Evolutionary conservation across 2,329 filamentous ascomycete species (phyloP), one percentile per base, ranked within the genome.

Genomic region (Ascochyta pisi): DNA sequence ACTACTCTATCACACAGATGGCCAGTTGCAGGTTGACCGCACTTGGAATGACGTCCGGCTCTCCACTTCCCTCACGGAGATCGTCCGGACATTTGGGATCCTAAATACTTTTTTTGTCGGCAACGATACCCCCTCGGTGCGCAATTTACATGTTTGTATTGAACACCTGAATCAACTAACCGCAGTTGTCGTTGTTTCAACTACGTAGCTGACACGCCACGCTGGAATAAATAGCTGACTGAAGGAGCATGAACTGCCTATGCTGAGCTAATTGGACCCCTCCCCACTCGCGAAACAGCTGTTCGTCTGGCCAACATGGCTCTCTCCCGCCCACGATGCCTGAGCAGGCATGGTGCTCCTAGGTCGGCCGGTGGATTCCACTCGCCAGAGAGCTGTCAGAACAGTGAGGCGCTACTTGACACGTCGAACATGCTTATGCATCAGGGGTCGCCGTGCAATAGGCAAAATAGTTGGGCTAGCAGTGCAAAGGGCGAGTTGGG

Each of bases 1-100:
- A 39, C 38, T 38, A 19, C 19, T 19, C 19, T 19, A 39, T 38
- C 29, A 53, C 39, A 48, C 53, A 13, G 29, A 5, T 31, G 29
- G 24, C 24, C 8, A 8, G 24, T 26, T 26, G 24, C 24, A 6
- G 40, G 35, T 46, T 40, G 44, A 55, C 48, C 48, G 50, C 55
- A 35, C 62, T 66, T 58, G 64, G 63, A 12, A 56, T 56, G 46
- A 56, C 53, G 53, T 56, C 40, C 46, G 51, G 39, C 48, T 58
- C 37, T 48, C 40, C 49, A 49, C 42, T 16, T 27, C 26, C 27
- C 31, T 35, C 13, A 24, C 37, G 43, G 37, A 33, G 54, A 52
- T 57, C 48, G 43, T 29, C 54, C 48, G 54, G 44, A 52, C 54
- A 23, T 29, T 26, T 31, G 23, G 19, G 40, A 38, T 26, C 47